phyloP scores from a whole-genome alignment of 495 filamentous ascomycete genomes.

The Penicillium ochrochloron region DNA sequence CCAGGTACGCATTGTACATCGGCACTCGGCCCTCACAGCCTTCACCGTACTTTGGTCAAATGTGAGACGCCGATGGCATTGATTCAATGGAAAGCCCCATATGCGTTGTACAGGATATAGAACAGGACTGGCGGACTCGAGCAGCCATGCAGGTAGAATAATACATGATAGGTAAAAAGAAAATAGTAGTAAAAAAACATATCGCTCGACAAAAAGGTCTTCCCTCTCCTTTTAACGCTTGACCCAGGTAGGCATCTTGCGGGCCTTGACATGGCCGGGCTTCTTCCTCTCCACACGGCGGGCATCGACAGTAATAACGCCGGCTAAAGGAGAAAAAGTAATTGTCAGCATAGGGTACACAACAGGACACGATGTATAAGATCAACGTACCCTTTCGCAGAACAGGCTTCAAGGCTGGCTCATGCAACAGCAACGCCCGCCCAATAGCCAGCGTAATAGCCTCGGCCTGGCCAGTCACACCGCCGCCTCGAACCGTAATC shows the following conservation, averaged over 20 bases:
- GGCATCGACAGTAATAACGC: slow-evolving; percentile 87
- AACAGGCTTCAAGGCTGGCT: slow-evolving; percentile 85
- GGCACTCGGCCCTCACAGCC: neutral
- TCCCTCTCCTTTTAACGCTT: slow-evolving; percentile 58
- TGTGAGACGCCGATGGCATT: neutral
- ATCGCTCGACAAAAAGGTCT: slow-evolving; percentile 21
- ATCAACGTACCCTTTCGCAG: slow-evolving; percentile 80
- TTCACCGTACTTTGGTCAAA: slow-evolving; percentile 1
- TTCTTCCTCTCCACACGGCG: slow-evolving; percentile 98
- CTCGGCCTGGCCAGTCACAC: slow-evolving; percentile 93
- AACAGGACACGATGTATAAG: slow-evolving; percentile 10
- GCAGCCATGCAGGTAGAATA: slow-evolving; percentile 34
- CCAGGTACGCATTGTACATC: neutral
- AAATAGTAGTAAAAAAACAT: slow-evolving; percentile 20
- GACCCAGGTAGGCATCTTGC: slow-evolving; percentile 99
- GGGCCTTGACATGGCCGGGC: slow-evolving; percentile 89
- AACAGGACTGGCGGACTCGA: slow-evolving; percentile 30
- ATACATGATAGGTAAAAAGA: slow-evolving; percentile 36
- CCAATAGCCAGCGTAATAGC: slow-evolving; percentile 91
- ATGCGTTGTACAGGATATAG: slow-evolving; percentile 45
- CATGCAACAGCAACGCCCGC: slow-evolving; percentile 85
- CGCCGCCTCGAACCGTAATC: slow-evolving; percentile 80
- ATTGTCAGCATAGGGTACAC: slow-evolving; percentile 7
- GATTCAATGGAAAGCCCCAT: slow-evolving; percentile 29
- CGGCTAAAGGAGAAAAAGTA: slow-evolving; percentile 61